phyloP scores from a whole-genome alignment of 345 rosid species.

The Populus tremula region DNA sequence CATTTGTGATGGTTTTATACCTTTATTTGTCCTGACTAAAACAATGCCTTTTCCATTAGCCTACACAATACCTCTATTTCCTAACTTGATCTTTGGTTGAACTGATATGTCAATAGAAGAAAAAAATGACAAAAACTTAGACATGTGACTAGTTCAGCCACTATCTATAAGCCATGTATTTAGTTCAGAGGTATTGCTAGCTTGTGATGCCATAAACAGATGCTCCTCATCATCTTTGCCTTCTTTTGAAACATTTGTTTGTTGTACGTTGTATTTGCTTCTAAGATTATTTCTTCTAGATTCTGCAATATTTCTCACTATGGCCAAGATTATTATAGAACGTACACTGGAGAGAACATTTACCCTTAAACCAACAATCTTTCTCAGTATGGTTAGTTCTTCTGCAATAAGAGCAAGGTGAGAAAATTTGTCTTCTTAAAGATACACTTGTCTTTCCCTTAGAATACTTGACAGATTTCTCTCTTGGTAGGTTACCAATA shows the following conservation, averaged over 20 bases:
- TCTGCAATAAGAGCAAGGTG: not conserved
- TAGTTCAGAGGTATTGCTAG: accelerated
- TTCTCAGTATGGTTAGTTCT: not conserved
- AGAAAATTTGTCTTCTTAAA: not conserved
- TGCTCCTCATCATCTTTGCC: not conserved
- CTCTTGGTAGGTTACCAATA: too few relatives aligned
- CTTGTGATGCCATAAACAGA: not conserved
- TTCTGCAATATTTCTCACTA: not conserved
- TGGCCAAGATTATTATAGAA: not conserved
- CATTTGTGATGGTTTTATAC: not conserved
- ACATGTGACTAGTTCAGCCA: not conserved
- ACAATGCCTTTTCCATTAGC: not conserved
- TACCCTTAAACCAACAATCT: not conserved
- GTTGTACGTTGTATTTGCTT: not conserved
- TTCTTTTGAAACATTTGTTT: not conserved
- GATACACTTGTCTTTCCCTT: too few relatives aligned
- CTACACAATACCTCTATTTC: not conserved
- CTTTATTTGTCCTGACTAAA: not conserved
- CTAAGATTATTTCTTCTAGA: not conserved
- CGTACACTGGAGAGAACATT: not conserved
- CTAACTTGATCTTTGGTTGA: not conserved
- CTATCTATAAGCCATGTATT: not conserved
- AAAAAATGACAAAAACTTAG: not conserved
- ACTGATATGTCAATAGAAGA: not conserved
- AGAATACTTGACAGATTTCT: too few relatives aligned